Percentiles rank a stretch among this genome's conserved stretches.
These are phyloP conservation scores for Acacia crassicarpa DNA, from an alignment of 306 rosid species.

Conservation along the genomic window DNA sequence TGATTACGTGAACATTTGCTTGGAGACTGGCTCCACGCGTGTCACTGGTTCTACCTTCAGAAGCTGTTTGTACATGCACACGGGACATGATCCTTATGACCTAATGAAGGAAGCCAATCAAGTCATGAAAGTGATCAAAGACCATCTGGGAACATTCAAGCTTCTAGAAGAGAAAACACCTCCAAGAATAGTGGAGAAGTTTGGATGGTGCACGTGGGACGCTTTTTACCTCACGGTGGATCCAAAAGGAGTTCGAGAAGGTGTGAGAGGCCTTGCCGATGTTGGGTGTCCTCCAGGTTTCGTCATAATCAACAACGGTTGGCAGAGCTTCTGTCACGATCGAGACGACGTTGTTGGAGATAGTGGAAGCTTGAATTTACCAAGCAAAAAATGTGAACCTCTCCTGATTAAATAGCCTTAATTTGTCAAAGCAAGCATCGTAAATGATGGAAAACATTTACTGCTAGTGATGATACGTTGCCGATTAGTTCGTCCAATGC, in stretches of 20 bases:
- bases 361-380: slow-evolving; percentile 34
- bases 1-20: slow-evolving; percentile 47
- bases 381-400: no score
- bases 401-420: no score
- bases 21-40: slow-evolving; percentile 68
- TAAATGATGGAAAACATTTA: no score
- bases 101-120: slow-evolving; percentile 46
- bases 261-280: slow-evolving; percentile 50
- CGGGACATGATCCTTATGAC: slow-evolving; percentile 48
- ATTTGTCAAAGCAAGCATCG: no score
- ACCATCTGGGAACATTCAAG: slow-evolving; percentile 58
- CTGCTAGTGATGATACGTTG: no score
- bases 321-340: slow-evolving; percentile 64
- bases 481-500: no score
- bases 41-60: slow-evolving; percentile 44
- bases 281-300: slow-evolving; percentile 73
- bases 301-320: slow-evolving; percentile 67
- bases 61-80: slow-evolving; percentile 58
- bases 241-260: slow-evolving; percentile 54
- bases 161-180: slow-evolving; percentile 59
- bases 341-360: slow-evolving; percentile 31
- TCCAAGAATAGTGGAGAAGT: slow-evolving; percentile 57
- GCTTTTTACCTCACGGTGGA: slow-evolving; percentile 72
- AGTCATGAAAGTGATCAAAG: slow-evolving; percentile 32
- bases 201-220: slow-evolving; percentile 92